Evolutionary conservation across 1,139 yeast genomes (phyloP), one percentile per base, ranked within the genome.

Genomic region (Geotrichum bryndzae): DNA sequence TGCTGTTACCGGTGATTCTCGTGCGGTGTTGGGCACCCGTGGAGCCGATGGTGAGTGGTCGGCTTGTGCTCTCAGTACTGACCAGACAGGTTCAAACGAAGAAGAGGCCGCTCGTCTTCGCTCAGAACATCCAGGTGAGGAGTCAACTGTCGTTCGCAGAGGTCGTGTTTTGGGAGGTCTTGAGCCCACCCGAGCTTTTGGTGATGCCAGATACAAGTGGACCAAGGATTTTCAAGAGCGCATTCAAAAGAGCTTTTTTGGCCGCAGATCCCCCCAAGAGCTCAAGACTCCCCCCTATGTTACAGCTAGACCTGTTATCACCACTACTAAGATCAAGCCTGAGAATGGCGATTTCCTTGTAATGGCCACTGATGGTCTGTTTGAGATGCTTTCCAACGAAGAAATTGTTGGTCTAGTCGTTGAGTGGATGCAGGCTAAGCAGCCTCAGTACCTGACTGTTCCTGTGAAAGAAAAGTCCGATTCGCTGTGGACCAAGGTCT

Each of bases 181-280:
- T 66, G 98, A 94, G 74, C 99, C 99, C 7, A 85, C 96, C 0
- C 81, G 99, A 70, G 96, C 98, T 0, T 94, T 94, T 79, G 99
- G 99, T 56, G 99, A 94, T 75, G 96, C 97, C 66, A 82, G 97
- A 66, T 94, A 90, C 74, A 92, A 92, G 73, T 79, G 88, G 79
- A 80, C 90, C 41, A 87, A 89, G 38, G 85, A 86, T 45, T 82
- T 90, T 65, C 97, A 95, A 70, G 88, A 87, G 62, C 77, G 82
- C 63, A 81, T 88, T 31, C 87, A 90, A 68, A 82, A 86, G 64
- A 87, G 86, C 70, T 87, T 90, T 68, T 92, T 92, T 73, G 96
- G 97, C 48, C 84, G 94, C 71, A 79, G 87, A 63, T 84, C 89
- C 57, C 97, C 98, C 2, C 83, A 84, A 59, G 85, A 87, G 68